Evolutionary conservation across 257 asterid species (phyloP), one percentile per base, ranked within the genome.

Genomic region (Penstemon barbatus): DNA sequence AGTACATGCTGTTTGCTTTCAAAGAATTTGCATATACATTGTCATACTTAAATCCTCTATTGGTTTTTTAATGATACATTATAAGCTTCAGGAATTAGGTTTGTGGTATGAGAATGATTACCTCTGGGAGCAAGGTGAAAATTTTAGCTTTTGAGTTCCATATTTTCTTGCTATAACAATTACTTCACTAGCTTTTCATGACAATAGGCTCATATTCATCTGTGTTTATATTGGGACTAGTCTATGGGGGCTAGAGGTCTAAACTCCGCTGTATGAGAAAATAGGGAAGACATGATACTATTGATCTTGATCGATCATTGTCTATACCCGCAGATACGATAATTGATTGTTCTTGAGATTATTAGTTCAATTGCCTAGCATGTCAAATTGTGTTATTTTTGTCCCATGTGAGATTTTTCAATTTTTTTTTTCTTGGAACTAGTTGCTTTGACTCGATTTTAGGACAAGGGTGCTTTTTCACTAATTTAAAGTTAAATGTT

Each of bases 31-130:
- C 8, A 65, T 41, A 49, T 25, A 40, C 39, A 33, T 15, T 36
- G 13, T 6, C 15, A 38, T 59, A n/a, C 41, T 7, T 42, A 19
- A 5, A 9, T 53, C 3, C 18, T 19, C 12, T 8, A 36, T 7
- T 52, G 50, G n/a, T 64, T 63, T 19, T 41, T 49, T 69, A 11
- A 25, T 56, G 42, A 7, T 43, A 48, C 37, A 41, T 36, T 58
- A 39, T 25, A 25, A 25, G 33, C 33, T 25, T 25, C 33, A 25
- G 38, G 41, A 7, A 42, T 19, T 46, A 57, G 8, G 12, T 56
- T 9, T 45, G 42, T 63, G 49, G 36, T 10, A 19, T 19, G 40
- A 40, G 25, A 42, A 7, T 56, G 8, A 40, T 37, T 51, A 38
- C 41, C n/a, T 4, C 8, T 15, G 36, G 41, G 49, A 42, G 50